Conservation (phyloP, 805 yeast species). For the Komagataella populi region DNA sequence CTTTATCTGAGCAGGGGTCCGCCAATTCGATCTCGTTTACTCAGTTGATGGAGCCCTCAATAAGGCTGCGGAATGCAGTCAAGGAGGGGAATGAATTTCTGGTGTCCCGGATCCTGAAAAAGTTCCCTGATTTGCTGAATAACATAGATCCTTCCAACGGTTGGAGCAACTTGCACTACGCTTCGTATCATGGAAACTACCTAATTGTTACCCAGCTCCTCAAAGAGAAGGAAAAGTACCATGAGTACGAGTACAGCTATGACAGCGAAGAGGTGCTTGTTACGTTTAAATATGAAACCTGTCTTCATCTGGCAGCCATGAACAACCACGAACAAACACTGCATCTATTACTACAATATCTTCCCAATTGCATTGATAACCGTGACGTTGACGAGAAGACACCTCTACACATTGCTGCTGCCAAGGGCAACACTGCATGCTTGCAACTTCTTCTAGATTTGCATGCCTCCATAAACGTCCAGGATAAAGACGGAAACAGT, state of each 20-base stretch:
- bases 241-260: neutral
- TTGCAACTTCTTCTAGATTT: conserved; percentile 51
- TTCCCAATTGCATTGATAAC: conserved; percentile 34
- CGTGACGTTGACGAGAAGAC: conserved; percentile 36
- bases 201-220: conserved; percentile 3
- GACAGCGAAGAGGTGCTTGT: conserved; percentile 20
- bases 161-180: conserved; percentile 76
- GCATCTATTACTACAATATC: conserved; percentile 59
- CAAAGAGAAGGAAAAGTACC: neutral
- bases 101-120: conserved; percentile 48
- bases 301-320: conserved; percentile 56
- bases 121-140: conserved; percentile 57
- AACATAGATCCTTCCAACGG: conserved; percentile 62
- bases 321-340: conserved; percentile 48
- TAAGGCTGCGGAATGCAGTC: conserved; percentile 57
- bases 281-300: conserved; percentile 46
- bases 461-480: conserved; percentile 65
- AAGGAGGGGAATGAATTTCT: conserved; percentile 46
- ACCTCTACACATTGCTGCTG: conserved; percentile 59
- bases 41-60: conserved; percentile 38
- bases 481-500: conserved; percentile 66
- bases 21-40: neutral
- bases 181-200: conserved; percentile 61
- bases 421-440: conserved; percentile 46
- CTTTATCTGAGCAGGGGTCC: neutral